Conservation (phyloP, 495 filamentous ascomycete species). For the Apodospora peruviana region DNA sequence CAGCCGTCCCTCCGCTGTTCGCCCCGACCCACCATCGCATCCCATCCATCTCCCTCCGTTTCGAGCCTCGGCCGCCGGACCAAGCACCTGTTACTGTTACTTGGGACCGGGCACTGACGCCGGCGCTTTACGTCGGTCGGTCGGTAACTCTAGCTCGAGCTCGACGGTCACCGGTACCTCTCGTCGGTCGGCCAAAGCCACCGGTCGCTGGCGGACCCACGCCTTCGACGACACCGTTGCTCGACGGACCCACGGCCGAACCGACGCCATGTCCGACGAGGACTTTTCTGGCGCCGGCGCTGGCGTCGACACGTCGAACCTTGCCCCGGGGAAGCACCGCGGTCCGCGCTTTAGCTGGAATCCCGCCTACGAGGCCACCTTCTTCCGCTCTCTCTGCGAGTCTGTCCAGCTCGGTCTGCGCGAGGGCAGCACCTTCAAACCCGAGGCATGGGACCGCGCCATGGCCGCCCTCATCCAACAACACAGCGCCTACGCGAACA, state of each 20-base stretch:
- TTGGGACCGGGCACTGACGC: no score
- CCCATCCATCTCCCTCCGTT: neutral
- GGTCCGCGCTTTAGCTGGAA: slow-evolving; percentile 50
- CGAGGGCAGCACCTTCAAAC: slow-evolving; percentile 48
- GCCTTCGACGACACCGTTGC: no score
- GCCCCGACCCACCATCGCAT: neutral
- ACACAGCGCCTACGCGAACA: slow-evolving; percentile 43
- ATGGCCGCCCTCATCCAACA: slow-evolving; percentile 37
- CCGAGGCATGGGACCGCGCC: slow-evolving; percentile 47
- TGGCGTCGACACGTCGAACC: slow-evolving; percentile 7
- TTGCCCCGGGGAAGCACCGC: slow-evolving; percentile 31
- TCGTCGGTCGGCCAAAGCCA: no score
- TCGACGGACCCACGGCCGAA: no score
- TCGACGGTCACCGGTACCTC: no score
- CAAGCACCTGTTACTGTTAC: no score
- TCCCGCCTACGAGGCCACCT: slow-evolving; percentile 41
- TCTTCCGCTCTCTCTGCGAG: slow-evolving; percentile 46
- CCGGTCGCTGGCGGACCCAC: no score
- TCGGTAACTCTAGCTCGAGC: no score
- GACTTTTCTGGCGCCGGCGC: slow-evolving; percentile 17
- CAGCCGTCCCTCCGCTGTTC: no score
- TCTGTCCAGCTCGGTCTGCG: slow-evolving; percentile 41
- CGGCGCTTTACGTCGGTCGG: no score
- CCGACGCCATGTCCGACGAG: slow-evolving; percentile 29
- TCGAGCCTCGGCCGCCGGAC: neutral